phyloP scores from a whole-genome alignment of 2,329 filamentous ascomycete species.

The Sphaerulina vaccinii region DNA sequence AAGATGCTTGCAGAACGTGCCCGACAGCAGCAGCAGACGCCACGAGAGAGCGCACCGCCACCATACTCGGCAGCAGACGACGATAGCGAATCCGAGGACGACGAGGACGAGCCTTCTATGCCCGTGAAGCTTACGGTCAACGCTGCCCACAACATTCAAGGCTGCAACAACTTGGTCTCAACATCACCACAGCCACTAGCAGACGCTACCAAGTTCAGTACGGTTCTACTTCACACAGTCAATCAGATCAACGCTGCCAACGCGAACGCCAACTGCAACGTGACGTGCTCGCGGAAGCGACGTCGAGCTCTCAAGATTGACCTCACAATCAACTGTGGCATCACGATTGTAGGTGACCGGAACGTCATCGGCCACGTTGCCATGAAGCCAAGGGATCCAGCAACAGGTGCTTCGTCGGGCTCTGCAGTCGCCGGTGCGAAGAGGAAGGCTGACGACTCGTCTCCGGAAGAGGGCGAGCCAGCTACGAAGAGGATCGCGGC shows the following conservation, averaged over 20 bases:
- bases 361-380: slow-evolving; percentile 36
- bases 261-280: slow-evolving; percentile 42
- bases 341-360: slow-evolving; percentile 33
- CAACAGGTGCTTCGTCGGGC: not conserved
- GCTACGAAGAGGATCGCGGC: slow-evolving; percentile 25
- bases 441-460: slow-evolving; percentile 33
- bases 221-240: slow-evolving; percentile 48
- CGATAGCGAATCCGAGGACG: slow-evolving; percentile 18
- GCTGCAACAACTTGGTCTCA: slow-evolving; percentile 52
- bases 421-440: slow-evolving; percentile 30
- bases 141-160: slow-evolving; percentile 48
- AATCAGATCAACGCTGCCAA: slow-evolving; percentile 39
- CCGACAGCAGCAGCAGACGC: slow-evolving; percentile 19
- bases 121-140: slow-evolving; percentile 52
- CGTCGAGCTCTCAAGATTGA: slow-evolving; percentile 50
- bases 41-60: slow-evolving; percentile 22
- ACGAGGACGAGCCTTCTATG: slow-evolving; percentile 29
- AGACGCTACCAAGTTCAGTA: slow-evolving; percentile 46
- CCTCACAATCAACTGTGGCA: slow-evolving; percentile 41
- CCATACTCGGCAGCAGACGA: slow-evolving; percentile 33
- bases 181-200: slow-evolving; percentile 39
- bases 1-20: slow-evolving; percentile 29
- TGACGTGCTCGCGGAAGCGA: slow-evolving; percentile 42
- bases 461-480: slow-evolving; percentile 15
- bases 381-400: slow-evolving; percentile 28